Evolutionary conservation across 2,329 filamentous ascomycete species (phyloP), one percentile per base, ranked within the genome.

Genomic region (Colletotrichum graminicola): DNA sequence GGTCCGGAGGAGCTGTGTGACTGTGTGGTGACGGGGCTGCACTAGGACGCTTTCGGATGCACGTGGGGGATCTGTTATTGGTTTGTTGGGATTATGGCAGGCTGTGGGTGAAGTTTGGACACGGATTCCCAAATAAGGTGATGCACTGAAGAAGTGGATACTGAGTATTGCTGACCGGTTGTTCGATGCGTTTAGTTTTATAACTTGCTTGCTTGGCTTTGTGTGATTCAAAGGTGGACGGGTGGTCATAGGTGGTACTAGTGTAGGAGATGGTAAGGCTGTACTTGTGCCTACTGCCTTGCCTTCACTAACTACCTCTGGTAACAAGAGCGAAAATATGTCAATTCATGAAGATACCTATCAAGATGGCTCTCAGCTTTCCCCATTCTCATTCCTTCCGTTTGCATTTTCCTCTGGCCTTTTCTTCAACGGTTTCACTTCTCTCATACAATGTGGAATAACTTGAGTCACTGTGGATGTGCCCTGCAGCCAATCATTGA

Each of bases 51-150:
- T 57, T 73, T 54, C n/a, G 64, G 66, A 54, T 51, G 64, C 73
- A 74, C 71, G 73, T 74, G 71, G 73, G 64, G 63, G 71, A 59
- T 49, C 56, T 66, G 65, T 66, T 62, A 73, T 73, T 73, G 72
- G 72, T 70, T 73, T 72, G 66, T 71, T 71, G 69, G 69, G 69
- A 59, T 67, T 68, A 39, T 32, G 16, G 23, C 36, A 49, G 34
- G 61, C 61, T 55, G 26, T 26, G 66, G 36, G 34, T 55, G 43
- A 55, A 54, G 43, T n/a, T 45, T 45, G 43, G 43, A n/a, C 41
- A 55, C 41, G 65, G 61, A 32, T 34, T 43, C 11, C 26, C 26
- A 23, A 45, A 54, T 32, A 54, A 63, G 61, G 61, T 45, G 12
- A 56, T 63, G 41, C 56, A 57, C 49, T 23, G 47, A 41, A 3